These are phyloP conservation scores for Cicer judaicum DNA, from an alignment of 306 rosid genomes.

Conservation along the genomic window DNA sequence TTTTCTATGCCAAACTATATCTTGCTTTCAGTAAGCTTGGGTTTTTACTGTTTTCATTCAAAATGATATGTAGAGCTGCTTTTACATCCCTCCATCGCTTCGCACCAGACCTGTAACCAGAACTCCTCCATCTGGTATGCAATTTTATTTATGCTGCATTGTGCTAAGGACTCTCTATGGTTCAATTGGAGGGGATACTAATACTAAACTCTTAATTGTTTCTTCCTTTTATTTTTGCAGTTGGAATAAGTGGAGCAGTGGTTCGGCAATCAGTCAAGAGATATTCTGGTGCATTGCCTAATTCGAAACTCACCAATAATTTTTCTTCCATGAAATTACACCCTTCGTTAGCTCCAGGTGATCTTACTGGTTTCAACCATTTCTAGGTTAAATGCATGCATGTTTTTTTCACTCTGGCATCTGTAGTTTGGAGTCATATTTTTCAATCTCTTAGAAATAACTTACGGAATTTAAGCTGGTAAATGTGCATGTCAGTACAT, in stretches of 20 bases:
- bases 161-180: neutral
- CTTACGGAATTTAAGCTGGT: constrained; percentile 10
- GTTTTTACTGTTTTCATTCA: neutral
- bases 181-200: constrained; percentile 32
- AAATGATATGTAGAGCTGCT: constrained; percentile 72
- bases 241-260: constrained; percentile 56
- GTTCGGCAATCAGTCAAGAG: constrained; percentile 68
- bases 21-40: neutral
- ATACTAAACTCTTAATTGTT: constrained; percentile 22
- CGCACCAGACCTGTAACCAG: constrained; percentile 69
- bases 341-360: constrained; percentile 71
- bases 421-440: constrained; percentile 27
- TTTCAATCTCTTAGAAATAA: constrained; percentile 30
- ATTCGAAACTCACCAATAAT: constrained; percentile 60
- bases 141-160: constrained; percentile 6
- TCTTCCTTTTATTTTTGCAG: constrained; percentile 46
- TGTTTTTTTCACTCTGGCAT: constrained; percentile 1
- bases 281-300: constrained; percentile 60
- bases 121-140: constrained; percentile 90
- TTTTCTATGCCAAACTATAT: constrained; percentile 8
- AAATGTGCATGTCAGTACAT: neutral
- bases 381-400: constrained; percentile 8
- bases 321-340: constrained; percentile 66
- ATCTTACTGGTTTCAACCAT: constrained; percentile 26
- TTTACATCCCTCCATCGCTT: constrained; percentile 87